Evolutionary conservation across 495 filamentous ascomycete species (phyloP).

Genomic region (Platismatia glauca): DNA sequence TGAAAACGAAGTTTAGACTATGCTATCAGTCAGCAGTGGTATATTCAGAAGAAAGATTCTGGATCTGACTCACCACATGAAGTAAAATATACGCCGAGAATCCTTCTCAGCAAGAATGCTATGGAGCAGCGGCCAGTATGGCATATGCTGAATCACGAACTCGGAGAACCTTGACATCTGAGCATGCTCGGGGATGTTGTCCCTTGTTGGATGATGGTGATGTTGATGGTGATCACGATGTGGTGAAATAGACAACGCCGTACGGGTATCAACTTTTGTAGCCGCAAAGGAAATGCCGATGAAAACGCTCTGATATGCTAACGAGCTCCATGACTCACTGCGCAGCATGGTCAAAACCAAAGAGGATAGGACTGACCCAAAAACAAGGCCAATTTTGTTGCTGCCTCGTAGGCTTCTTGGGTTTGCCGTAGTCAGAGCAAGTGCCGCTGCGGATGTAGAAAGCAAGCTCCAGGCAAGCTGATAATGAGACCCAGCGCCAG

Average conservation of each 20-base stretch:
- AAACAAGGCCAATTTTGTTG: conserved; percentile 17
- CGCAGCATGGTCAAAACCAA: conserved; percentile 7
- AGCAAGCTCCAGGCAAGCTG: conserved; percentile 16
- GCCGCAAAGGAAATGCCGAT: conserved; percentile 24
- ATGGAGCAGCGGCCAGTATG: conserved; percentile 66
- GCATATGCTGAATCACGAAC: conserved; percentile 53
- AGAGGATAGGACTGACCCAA: conserved; percentile 18
- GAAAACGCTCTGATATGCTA: conserved; percentile 20
- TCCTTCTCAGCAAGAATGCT: conserved; percentile 86
- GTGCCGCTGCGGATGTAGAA: conserved; percentile 14
- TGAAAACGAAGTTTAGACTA: conserved; percentile 90
- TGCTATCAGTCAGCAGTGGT: conserved; percentile 14
- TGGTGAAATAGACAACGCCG: conserved; percentile 17
- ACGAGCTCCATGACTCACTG: conserved; percentile 12
- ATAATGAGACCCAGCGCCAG: neutral
- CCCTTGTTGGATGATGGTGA: conserved; percentile 17
- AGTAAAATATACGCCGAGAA: conserved; percentile 94
- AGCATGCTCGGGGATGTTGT: conserved; percentile 17
- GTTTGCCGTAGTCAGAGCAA: conserved; percentile 13
- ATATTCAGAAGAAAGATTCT: conserved; percentile 4
- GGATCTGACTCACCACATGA: conserved; percentile 61
- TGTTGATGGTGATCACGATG: conserved; percentile 37
- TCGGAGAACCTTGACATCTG: conserved; percentile 52
- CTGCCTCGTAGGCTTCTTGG: conserved; percentile 16
- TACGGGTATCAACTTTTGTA: conserved; percentile 23